phyloP scores from a whole-genome alignment of 1,284 basidiomycete species.

The Moesziomyces antarcticus region DNA sequence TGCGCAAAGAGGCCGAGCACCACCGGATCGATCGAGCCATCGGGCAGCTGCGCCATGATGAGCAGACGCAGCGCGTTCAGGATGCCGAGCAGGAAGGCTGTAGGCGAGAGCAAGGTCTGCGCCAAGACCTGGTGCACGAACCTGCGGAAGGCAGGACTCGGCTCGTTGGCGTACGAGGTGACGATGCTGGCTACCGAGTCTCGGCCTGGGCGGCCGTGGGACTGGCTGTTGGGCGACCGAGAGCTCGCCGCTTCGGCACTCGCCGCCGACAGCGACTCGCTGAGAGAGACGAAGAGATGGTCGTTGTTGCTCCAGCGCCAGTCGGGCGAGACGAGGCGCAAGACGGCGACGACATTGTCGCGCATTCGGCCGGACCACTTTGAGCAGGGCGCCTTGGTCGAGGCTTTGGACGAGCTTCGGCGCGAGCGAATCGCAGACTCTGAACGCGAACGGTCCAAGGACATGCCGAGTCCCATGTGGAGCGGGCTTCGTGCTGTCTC shows the following conservation, averaged over 20 bases:
- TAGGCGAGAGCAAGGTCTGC: slow-evolving; percentile 63
- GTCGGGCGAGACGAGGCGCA: slow-evolving; percentile 50
- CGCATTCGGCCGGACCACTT: slow-evolving; percentile 43
- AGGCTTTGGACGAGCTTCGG: slow-evolving; percentile 33
- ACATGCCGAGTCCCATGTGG: slow-evolving; percentile 26
- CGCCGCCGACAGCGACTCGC: slow-evolving; percentile 19
- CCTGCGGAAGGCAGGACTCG: slow-evolving; percentile 62
- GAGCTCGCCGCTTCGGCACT: slow-evolving; percentile 7
- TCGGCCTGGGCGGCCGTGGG: slow-evolving; percentile 22
- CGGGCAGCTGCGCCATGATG: slow-evolving; percentile 42
- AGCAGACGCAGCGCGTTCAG: slow-evolving; percentile 60
- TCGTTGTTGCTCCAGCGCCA: slow-evolving; percentile 59
- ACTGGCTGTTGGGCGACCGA: slow-evolving; percentile 22
- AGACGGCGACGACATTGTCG: slow-evolving; percentile 44
- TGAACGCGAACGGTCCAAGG: slow-evolving; percentile 37
- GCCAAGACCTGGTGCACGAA: slow-evolving; percentile 65
- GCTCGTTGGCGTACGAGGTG: slow-evolving; percentile 52
- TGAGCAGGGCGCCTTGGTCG: slow-evolving; percentile 21
- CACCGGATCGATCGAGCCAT: slow-evolving; percentile 49
- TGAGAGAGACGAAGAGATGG: slow-evolving; percentile 46
- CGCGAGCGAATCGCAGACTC: slow-evolving; percentile 28
- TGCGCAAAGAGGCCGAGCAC: slow-evolving; percentile 62
- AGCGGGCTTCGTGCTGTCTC: slow-evolving; percentile 27
- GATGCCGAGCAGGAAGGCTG: slow-evolving; percentile 60
- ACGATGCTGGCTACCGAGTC: slow-evolving; percentile 29